Conservation (phyloP, 805 yeast species). For the Metschnikowia gelsemii region DNA sequence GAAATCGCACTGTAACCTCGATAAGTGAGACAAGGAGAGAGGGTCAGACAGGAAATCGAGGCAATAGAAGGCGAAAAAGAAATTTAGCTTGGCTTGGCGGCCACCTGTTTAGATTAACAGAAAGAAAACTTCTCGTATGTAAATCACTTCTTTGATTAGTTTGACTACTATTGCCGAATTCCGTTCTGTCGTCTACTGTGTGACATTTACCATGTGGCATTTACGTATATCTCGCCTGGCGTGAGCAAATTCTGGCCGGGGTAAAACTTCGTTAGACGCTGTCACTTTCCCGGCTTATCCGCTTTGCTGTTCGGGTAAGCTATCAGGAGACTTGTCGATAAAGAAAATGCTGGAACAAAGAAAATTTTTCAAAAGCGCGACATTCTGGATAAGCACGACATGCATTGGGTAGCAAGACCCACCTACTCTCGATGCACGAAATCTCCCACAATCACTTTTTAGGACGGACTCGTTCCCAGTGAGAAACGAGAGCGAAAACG, state of each 20-base stretch:
- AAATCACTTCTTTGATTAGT: neutral
- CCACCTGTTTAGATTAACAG: no score
- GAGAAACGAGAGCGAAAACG: no score
- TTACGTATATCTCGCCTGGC: no score
- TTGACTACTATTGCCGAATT: neutral
- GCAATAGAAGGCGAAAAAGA: neutral
- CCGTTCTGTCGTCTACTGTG: no score
- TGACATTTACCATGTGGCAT: no score
- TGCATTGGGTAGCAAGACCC: slow-evolving; percentile 2
- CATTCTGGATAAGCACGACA: slow-evolving; percentile 9
- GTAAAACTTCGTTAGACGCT: no score
- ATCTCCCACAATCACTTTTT: no score
- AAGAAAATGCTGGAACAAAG: slow-evolving; percentile 9
- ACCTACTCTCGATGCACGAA: no score
- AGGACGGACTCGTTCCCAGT: no score
- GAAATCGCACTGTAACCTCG: slow-evolving; percentile 12
- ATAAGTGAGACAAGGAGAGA: slow-evolving; percentile 11
- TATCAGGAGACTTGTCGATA: slow-evolving; percentile 10
- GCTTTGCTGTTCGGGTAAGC: slow-evolving; percentile 4
- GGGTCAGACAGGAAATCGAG: neutral
- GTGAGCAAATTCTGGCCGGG: no score
- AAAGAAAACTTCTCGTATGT: neutral
- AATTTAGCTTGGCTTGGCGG: slow-evolving; percentile 3
- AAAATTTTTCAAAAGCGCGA: slow-evolving; percentile 12
- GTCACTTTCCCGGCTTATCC: no score